Evolutionary conservation across 2,329 filamentous ascomycete genomes (phyloP), one percentile per base, ranked within the genome.

Genomic region (Dactylellina leptospora): DNA sequence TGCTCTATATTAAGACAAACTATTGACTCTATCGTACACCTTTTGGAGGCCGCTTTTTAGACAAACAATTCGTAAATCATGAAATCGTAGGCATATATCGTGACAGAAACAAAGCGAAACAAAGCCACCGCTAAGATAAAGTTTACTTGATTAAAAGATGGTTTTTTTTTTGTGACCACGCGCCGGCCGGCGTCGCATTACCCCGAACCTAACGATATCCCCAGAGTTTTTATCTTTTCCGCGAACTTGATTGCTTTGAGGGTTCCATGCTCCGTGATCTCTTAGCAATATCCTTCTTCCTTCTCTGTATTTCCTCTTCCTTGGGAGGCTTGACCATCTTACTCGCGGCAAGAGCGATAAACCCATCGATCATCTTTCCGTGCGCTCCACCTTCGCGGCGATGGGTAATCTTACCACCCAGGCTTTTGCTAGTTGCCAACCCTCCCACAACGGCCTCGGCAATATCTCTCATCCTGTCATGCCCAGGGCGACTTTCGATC

Each of bases 241-340:
- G 33, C 33, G 33, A 38, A 11, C 33, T 38, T 38, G 33, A 38
- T 38, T 38, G 33, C 33, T 48, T 53, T n/a, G 66, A 59, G 9
- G 66, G 53, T 20, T 48, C 66, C 45, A 54, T 40, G 10, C 66
- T 72, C 25, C 27, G 58, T 20, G 66, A 59, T 20, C 66, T 38
- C 42, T 60, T 59, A 13, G 51, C 59, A 13, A 45, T 30, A 13
- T 51, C 27, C 22, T 72, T 72, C 53, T 72, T 72, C 22, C 59
- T 55, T 45, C 47, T 60, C 20, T 63, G 53, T 2, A 72, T 23
- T 23, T 72, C 68, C 20, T 72, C 68, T 20, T 45, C 53, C 18
- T 72, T 72, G 8, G 68, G 68, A 22, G 68, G 68, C 18, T 59
- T 58, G 28, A 72, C 68, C 68, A 72, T 72, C 18, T 72, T 72